Evolutionary conservation across 2,329 filamentous ascomycete species (phyloP), one percentile per base, ranked within the genome.

Genomic region (Geosmithia flava): DNA sequence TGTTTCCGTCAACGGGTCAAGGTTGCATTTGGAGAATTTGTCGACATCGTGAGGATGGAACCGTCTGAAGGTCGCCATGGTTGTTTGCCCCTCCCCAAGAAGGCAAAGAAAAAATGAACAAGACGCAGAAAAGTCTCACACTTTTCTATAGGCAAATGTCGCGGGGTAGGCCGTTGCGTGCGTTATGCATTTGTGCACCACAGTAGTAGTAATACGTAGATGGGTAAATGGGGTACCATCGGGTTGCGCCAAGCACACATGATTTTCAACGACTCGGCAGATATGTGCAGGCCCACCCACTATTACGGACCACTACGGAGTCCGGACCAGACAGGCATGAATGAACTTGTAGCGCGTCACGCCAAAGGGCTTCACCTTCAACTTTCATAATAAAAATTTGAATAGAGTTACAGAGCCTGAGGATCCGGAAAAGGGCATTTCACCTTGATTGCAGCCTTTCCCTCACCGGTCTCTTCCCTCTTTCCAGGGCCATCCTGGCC

Each of bases 1-100:
- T 49, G 94, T 97, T 70, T 98, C 93, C n/a, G 93, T 97, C 52
- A 96, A 75, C 41, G 87, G 87, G 62, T 98, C 93, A 52, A 98
- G 82, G 62, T 98, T 98, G 68, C 90, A 95, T 54, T 89, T 83
- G 56, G 94, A 95, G 66, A 97, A 84, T 55, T 83, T 84, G 67
- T 95, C 81, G 52, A 97, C 75, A 65, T 98, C 93, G 55, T 79
- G 76, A 2, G 88, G 84, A 52, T 78, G 79, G 72, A 97, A 95
- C 56, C 86, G 81, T 47, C 90, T 84, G 60, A 97, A 86, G 48
- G 85, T 86, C 48, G 85, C 83, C 88, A 94, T 94, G 43, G 19
- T 45, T 20, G 33, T 11, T 11, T 13, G 3, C 13, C 33, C 33
- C 23, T 27, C 23, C 23, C 23, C 23, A 5, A 27, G 23, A 27